Conservation (phyloP, 805 yeast genomes). For the Starmera quercuum region DNA sequence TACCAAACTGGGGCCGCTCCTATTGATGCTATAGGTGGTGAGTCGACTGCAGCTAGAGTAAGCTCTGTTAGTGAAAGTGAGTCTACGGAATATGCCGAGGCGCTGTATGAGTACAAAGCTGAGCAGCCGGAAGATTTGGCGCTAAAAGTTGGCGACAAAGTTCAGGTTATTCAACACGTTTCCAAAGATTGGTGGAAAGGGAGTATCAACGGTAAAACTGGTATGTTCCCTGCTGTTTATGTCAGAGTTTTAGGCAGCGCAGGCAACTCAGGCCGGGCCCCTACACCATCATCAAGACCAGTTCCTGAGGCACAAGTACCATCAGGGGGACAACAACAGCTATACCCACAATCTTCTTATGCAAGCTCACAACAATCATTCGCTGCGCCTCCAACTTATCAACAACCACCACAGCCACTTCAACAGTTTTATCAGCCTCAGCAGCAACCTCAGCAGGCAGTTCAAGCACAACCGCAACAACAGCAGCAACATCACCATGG, state of each 20-base stretch:
- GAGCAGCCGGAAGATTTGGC: constrained; percentile 71
- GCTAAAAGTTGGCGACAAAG: constrained; percentile 57
- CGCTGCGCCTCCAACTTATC: constrained; percentile 10
- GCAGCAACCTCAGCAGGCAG: constrained; percentile 22
- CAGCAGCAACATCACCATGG: constrained; percentile 26
- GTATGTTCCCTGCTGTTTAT: constrained; percentile 88
- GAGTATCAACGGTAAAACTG: constrained; percentile 44
- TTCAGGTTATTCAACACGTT: constrained; percentile 63
- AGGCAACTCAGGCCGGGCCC: constrained; percentile 4
- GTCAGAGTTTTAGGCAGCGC: constrained; percentile 33
- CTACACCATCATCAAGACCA: constrained; percentile 4
- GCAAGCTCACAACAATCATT: constrained; percentile 5
- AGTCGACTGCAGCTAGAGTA: constrained; percentile 10
- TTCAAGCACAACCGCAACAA: constrained; percentile 24
- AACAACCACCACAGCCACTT: constrained; percentile 12
- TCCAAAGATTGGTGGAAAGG: constrained; percentile 95
- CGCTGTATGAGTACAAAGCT: constrained; percentile 65
- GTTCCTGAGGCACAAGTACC: constrained; percentile 1
- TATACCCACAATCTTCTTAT: not conserved
- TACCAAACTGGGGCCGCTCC: constrained; percentile 45
- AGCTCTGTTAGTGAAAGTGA: constrained; percentile 8
- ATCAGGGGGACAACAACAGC: constrained; percentile 5
- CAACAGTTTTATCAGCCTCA: constrained; percentile 22
- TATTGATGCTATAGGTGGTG: constrained; percentile 26
- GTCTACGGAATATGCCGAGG: constrained; percentile 45